Evolutionary conservation across 2,329 filamentous ascomycete genomes (phyloP), one percentile per base, ranked within the genome.

Genomic region (Zasmidium citrigriseum): DNA sequence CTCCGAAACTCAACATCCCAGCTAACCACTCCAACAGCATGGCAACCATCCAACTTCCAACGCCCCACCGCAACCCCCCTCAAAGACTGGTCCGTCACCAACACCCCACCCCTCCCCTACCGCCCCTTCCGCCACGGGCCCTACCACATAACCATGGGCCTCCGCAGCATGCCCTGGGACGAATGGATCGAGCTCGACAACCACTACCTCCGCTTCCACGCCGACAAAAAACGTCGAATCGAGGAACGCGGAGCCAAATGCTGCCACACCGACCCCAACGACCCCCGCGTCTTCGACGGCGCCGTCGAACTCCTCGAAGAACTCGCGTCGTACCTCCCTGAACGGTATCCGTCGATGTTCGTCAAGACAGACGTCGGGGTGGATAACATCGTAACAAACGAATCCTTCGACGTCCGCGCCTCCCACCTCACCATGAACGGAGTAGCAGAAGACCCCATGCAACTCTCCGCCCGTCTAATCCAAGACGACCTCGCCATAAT

Each of bases 101-200:
- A 77, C n/a, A 90, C 88, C 1, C 87, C 88, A 59, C 89, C 90
- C 0, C 82, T 91, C 0, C 88, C 89, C 0, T 93, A 93, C 74
- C 83, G 90, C 4, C 89, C 90, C 0, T 93, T 93, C 73, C 84
- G 88, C 66, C 85, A 91, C 71, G 89, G 90, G 0, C 89, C 89
- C 7, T 91, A 92, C 72, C 83, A 89, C 68, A 82, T 90, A 58
- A 92, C 87, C 1, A 89, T 93, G 87, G 89, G 90, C 0, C 79
- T 93, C 1, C 83, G 89, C n/a, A 83, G 80, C 9, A 82, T 90
- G 76, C 79, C 84, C 27, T 86, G 85, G 74, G 83, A 88, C 54
- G 86, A 91, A 57, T 93, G 90, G 90, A 91, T 93, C 68, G 89
- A 96, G 74, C 83, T 96, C 23, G 91, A 96, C 75, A 93, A 89